Conservation (phyloP, 345 rosid genomes). For the Nephelium lappaceum region DNA sequence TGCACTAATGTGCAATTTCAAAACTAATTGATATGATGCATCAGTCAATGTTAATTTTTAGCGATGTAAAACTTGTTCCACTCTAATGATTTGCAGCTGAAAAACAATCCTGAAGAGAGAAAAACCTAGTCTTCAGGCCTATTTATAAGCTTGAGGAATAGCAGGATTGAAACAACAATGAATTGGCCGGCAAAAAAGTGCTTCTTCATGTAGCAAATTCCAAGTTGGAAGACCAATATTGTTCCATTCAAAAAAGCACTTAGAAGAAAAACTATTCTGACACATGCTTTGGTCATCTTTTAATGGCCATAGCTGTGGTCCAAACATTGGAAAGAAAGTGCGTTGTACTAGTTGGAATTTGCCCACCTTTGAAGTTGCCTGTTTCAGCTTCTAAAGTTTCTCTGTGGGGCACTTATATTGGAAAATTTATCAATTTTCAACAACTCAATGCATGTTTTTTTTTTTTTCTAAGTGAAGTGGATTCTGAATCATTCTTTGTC, state of each 20-base stretch:
- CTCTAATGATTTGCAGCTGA: too few species aligned
- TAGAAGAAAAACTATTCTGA: not conserved
- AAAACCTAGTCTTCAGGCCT: too few species aligned
- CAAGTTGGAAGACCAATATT: not conserved
- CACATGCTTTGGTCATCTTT: not conserved
- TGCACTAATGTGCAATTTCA: too few species aligned
- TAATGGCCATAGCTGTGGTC: not conserved
- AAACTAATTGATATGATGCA: too few species aligned
- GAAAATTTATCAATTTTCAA: not conserved
- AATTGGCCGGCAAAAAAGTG: not conserved
- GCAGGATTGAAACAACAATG: too few species aligned
- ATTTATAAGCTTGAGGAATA: too few species aligned
- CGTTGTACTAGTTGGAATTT: not conserved
- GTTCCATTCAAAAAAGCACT: constrained; percentile 1
- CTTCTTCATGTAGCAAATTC: not conserved
- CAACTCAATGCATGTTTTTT: not conserved
- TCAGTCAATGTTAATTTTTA: too few species aligned
- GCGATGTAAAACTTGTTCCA: too few species aligned
- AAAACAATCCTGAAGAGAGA: too few species aligned
- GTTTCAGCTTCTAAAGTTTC: not conserved
- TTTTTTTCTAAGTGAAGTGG: too few species aligned
- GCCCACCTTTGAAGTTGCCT: not conserved
- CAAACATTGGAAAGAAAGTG: not conserved
- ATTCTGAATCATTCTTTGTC: constrained; percentile 10
- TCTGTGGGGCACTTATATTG: not conserved